These are phyloP conservation scores for Daldinia vernicosa DNA, from an alignment of 495 filamentous ascomycete species.

Conservation along the genomic window DNA sequence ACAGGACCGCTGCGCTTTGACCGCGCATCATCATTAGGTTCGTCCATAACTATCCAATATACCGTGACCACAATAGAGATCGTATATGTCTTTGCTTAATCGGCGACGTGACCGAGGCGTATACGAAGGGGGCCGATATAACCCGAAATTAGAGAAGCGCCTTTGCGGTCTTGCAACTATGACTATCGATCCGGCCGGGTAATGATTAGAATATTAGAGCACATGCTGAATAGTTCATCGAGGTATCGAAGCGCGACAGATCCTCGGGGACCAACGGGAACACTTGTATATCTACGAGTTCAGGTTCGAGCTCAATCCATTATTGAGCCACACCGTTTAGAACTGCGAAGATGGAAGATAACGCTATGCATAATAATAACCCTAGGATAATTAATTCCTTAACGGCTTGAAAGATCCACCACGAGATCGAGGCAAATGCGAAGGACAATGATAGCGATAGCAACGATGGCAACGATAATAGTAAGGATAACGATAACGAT, in stretches of 20 bases:
- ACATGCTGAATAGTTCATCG: conserved; percentile 33
- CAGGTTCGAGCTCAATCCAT: neutral
- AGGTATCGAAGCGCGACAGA: conserved; percentile 7
- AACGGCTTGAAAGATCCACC: conserved; percentile 20
- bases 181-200: conserved; percentile 33
- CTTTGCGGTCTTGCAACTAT: conserved; percentile 5
- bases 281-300: neutral
- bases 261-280: conserved; percentile 15
- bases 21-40: conserved; percentile 34
- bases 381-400: conserved; percentile 7
- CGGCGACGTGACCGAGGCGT: neutral
- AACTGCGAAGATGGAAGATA: conserved; percentile 23
- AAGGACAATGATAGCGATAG: conserved; percentile 26
- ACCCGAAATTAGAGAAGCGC: neutral
- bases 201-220: conserved; percentile 15
- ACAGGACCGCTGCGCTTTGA: conserved; percentile 50
- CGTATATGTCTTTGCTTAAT: conserved; percentile 13
- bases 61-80: conserved; percentile 16
- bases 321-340: neutral
- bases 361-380: conserved; percentile 3
- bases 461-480: conserved; percentile 28
- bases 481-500: conserved; percentile 13
- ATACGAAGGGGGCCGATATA: conserved; percentile 6
- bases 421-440: conserved; percentile 3
- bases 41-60: conserved; percentile 47